Evolutionary conservation across 2,329 filamentous ascomycete genomes (phyloP), one percentile per base, ranked within the genome.

Genomic region (Fonsecaea pugnacius): DNA sequence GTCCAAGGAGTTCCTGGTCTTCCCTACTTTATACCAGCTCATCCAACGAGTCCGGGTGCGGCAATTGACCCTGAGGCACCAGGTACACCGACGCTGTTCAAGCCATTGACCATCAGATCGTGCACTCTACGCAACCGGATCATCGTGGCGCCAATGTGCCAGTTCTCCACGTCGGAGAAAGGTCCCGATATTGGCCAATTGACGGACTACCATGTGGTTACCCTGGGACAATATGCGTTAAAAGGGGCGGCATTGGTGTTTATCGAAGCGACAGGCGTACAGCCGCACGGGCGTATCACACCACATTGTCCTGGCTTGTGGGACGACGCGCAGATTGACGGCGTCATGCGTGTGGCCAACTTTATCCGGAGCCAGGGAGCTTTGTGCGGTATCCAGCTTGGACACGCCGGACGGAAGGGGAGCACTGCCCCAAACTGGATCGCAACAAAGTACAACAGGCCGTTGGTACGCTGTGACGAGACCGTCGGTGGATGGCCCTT

Each of bases 311-410:
- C 70, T 0, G 75, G 76, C 3, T 53, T 75, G 14, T 74, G 70
- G 70, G 67, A 72, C 12, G 74, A 77, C 60, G 66, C 63, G 3
- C 75, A 78, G 8, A 74, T 75, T 35, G 71, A 67, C 40, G 68
- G 70, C 4, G 33, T 77, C 43, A 84, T 83, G 73, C 84, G 85
- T 65, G 84, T 93, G 54, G 85, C 88, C 43, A 90, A 95, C 66
- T 95, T 92, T 67, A 86, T 89, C 1, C 91, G 96, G 79, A 86
- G 84, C 32, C 92, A 96, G 76, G 84, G 83, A 73, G 88, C 91
- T 73, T 86, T 89, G 69, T 86, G 91, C 58, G 91, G 85, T 58
- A 88, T 96, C 66, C 92, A 96, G 79, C 82, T 96, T 4, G 90
- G 80, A 1, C 92, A 96, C 73, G 92, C 91, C 0, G 92, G 92